Evolutionary conservation across 75 land plant genomes (phyloP), one percentile per base, ranked within the genome.

Genomic region (Cryptomeria japonica): DNA sequence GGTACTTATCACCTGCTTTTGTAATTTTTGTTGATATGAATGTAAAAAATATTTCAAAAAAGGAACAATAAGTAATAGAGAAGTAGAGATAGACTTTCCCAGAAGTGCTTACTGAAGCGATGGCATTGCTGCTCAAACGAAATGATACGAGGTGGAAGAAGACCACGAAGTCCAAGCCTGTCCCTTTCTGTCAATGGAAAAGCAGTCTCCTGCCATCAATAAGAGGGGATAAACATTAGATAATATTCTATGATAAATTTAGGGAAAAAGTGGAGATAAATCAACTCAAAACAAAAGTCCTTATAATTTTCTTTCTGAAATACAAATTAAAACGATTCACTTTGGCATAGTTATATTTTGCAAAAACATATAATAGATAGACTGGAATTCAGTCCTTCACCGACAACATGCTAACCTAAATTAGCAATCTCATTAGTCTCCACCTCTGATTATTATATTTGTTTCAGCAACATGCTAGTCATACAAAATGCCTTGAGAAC

Each of bases 101-200:
- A 18, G 36, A n/a, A 58, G 90, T 46, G 84, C 98, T 95, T 78
- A 97, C 99, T 96, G 87, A 97, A 96, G n/a, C 99, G 96, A 79
- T 88, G 95, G 93, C 93, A 92, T 88, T 97, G 99, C 86, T 97
- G 96, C 90, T 97, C 95, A 89, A 96, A 94, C 64, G 99, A 93
- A 87, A 97, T 95, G 32, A 96, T 92, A 42, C 96, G 95, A 86
- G 99, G 99, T 28, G 99, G 99, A 46, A 97, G 92, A 46, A 97
- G 98, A 41, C 99, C 99, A 58, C 99, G 96, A 10, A 97, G 92
- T 42, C 98, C 98, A 76, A 97, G 94, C 42, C 99, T 90, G 87
- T 97, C 99, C 90, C 99, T 96, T 88, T 97, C 99, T 2, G 99
- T 94, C 89, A 90, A 84, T 55, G 99, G 97, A 85, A 96, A 97